phyloP scores from a whole-genome alignment of 768 basidiomycete genomes.

The Boletellus ananiceps region DNA sequence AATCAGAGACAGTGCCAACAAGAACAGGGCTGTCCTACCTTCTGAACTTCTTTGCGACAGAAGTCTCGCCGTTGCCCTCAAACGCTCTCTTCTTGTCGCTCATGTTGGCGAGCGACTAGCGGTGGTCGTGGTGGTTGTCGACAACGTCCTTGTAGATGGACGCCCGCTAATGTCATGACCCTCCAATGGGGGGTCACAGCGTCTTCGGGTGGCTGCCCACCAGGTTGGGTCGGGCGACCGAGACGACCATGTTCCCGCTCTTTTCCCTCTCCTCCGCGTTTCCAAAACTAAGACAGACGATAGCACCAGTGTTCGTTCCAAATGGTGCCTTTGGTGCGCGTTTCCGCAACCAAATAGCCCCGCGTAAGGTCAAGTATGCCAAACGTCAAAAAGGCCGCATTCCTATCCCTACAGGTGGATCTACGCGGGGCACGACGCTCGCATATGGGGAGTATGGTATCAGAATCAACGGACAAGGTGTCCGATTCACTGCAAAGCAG shows the following conservation, averaged over 20 bases:
- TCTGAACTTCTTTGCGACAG: slow-evolving; percentile 57
- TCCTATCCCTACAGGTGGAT: slow-evolving; percentile 84
- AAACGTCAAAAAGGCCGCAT: slow-evolving; percentile 89
- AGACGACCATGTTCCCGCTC: slow-evolving; percentile 19
- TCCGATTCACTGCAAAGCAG: slow-evolving; percentile 84
- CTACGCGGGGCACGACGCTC: slow-evolving; percentile 88
- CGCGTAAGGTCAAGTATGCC: slow-evolving; percentile 75
- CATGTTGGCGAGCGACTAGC: slow-evolving; percentile 38
- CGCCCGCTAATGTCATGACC: slow-evolving; percentile 6
- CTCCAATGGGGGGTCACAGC: slow-evolving; percentile 14
- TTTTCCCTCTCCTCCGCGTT: slow-evolving; percentile 15
- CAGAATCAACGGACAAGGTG: slow-evolving; percentile 77
- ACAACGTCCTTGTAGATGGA: not conserved
- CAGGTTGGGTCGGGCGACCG: too few relatives aligned
- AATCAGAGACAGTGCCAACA: slow-evolving; percentile 2
- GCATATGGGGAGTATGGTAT: slow-evolving; percentile 92
- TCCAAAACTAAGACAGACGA: slow-evolving; percentile 10
- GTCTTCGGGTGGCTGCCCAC: not conserved
- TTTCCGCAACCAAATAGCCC: slow-evolving; percentile 66
- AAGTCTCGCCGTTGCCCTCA: slow-evolving; percentile 49
- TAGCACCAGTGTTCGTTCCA: slow-evolving; percentile 7
- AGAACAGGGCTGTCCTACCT: slow-evolving; percentile 40
- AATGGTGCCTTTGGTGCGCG: slow-evolving; percentile 22
- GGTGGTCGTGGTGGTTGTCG: slow-evolving; percentile 5
- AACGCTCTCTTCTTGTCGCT: slow-evolving; percentile 62